Evolutionary conservation across 768 basidiomycete genomes (phyloP).

Genomic region (Mycena maculata): DNA sequence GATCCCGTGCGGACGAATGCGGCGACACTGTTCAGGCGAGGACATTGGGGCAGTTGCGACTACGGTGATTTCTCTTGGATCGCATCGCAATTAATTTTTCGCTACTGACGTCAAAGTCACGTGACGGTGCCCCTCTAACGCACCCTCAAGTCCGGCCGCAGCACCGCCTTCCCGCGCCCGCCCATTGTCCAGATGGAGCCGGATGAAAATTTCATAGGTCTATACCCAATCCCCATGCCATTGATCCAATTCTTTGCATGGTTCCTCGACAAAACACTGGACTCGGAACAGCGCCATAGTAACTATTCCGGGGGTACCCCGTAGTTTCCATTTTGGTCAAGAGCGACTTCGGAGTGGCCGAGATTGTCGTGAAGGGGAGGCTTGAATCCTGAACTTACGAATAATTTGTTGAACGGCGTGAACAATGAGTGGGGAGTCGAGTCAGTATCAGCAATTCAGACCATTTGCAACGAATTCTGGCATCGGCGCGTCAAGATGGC

Average conservation of each 20-base stretch:
- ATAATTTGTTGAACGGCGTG: constrained; percentile 33
- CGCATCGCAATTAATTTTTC: no score
- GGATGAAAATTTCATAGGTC: background rate
- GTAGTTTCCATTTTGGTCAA: constrained; percentile 11
- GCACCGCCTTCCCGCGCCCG: no score
- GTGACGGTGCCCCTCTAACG: no score
- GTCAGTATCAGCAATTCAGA: constrained; percentile 36
- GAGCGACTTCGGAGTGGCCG: no score
- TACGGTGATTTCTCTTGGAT: no score
- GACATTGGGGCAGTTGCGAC: no score
- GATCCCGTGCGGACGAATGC: no score
- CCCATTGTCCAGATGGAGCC: background rate
- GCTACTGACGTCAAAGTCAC: no score
- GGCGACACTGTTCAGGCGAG: no score
- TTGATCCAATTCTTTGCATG: background rate
- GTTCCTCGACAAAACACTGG: background rate
- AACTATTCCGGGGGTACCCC: background rate
- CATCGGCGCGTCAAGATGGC: constrained; percentile 31
- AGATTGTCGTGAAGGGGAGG: no score
- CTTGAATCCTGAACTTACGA: no score
- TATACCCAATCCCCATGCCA: background rate
- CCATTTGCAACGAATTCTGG: constrained; percentile 36
- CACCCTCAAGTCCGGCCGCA: no score
- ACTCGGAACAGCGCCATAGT: background rate
- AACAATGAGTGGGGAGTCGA: constrained; percentile 34